Percentiles rank a stretch among this genome's conserved stretches.
Evolutionary conservation across 169 alveolate species (phyloP).

Genomic region (Babesia divergens): DNA sequence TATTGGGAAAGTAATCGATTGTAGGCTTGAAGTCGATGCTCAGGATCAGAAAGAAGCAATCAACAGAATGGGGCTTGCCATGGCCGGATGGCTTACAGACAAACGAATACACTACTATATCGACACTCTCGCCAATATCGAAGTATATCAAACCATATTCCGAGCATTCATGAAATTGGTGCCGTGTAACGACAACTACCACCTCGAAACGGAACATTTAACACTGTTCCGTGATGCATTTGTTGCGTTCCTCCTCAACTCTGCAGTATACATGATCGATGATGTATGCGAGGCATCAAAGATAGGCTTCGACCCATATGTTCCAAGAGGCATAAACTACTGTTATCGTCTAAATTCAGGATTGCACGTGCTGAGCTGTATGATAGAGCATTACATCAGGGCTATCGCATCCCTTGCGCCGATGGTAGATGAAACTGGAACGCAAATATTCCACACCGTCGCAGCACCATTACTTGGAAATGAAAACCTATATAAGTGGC

Average conservation of each 20-base stretch:
- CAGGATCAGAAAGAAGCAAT: background rate
- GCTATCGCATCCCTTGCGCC: background rate
- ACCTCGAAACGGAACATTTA: background rate
- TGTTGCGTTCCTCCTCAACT: background rate
- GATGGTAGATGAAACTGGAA: background rate
- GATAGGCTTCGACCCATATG: background rate
- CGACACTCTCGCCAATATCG: background rate
- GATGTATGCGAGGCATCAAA: background rate
- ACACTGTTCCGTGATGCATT: conserved; percentile 1
- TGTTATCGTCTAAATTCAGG: conserved; percentile 10
- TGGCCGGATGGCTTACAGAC: conserved; percentile 14
- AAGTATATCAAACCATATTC: background rate
- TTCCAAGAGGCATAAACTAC: background rate
- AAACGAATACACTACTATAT: conserved; percentile 3
- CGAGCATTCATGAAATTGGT: conserved; percentile 8
- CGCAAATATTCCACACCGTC: background rate
- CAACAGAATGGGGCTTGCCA: background rate
- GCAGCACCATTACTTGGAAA: conserved; percentile 9
- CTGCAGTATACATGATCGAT: background rate
- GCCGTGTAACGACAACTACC: background rate
- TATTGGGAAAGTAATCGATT: background rate
- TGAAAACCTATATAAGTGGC: conserved; percentile 1
- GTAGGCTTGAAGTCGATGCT: background rate
- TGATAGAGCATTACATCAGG: conserved; percentile 11
- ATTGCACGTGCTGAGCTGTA: conserved; percentile 6